Conservation (phyloP, 225 moss, liverwort and hornwort species). For the Rhytidiadelphus loreus region DNA sequence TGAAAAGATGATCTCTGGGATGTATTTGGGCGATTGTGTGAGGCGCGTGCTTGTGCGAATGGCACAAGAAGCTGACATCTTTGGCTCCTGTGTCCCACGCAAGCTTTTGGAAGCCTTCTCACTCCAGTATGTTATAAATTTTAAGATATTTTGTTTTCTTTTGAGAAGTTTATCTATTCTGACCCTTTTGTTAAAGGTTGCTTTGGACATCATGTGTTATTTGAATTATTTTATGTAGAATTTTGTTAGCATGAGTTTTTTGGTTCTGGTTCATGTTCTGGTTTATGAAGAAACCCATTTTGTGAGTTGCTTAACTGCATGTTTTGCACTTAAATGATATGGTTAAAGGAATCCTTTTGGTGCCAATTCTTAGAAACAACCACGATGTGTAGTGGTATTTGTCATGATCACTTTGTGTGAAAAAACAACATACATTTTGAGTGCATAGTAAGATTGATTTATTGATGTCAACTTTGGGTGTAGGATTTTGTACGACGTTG, state of each 20-base stretch:
- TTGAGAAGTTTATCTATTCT: neutral
- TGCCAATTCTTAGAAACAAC: neutral
- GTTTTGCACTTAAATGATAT: neutral
- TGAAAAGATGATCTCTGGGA: constrained; percentile 91
- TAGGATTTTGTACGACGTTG: neutral
- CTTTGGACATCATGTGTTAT: neutral
- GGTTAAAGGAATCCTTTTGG: neutral
- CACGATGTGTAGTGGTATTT: neutral
- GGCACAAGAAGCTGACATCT: constrained; percentile 78
- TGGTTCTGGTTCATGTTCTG: neutral
- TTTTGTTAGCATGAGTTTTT: neutral
- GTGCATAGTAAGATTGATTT: neutral
- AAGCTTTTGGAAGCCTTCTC: constrained; percentile 72
- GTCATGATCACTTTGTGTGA: neutral
- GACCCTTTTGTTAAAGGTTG: neutral
- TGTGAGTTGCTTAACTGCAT: neutral
- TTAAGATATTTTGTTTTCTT: neutral
- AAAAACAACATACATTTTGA: neutral
- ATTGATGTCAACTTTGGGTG: neutral
- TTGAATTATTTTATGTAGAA: neutral
- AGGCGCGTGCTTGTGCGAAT: constrained; percentile 77
- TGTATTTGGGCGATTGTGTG: constrained; percentile 93
- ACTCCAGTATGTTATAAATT: constrained; percentile 31
- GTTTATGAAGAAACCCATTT: neutral
- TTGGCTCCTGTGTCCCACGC: constrained; percentile 56